Percentiles rank a stretch among this genome's conserved stretches.
These are phyloP conservation scores for Silene noctiflora DNA, from an alignment of 179 eudicot species.

Conservation along the genomic window DNA sequence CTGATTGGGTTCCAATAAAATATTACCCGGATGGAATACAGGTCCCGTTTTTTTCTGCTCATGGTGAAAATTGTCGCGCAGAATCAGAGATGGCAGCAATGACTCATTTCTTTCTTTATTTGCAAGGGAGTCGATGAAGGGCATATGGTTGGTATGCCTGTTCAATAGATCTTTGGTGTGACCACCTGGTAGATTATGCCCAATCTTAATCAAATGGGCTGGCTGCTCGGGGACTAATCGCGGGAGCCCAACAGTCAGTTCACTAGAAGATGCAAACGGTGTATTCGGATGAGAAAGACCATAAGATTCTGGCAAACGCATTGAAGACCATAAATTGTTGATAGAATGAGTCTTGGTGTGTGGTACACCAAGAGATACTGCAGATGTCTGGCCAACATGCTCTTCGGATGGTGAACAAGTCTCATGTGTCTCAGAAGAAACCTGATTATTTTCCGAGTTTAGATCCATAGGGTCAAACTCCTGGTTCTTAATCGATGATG, in stretches of 20 bases:
- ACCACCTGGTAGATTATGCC: constrained; percentile 38
- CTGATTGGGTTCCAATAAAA: constrained; percentile 43
- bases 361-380: constrained; percentile 29
- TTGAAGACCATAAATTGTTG: constrained; percentile 10
- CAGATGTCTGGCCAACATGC: constrained; percentile 25
- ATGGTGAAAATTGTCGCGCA: constrained; percentile 44
- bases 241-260: constrained; percentile 39
- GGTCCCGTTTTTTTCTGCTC: constrained; percentile 47
- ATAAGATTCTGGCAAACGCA: constrained; percentile 45
- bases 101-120: constrained; percentile 52
- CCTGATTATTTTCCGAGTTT: constrained; percentile 33
- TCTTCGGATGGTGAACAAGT: constrained; percentile 18
- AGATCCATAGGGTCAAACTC: constrained; percentile 41
- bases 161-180: constrained; percentile 42
- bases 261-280: constrained; percentile 36
- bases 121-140: constrained; percentile 47
- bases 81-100: constrained; percentile 47
- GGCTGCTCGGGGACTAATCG: constrained; percentile 37
- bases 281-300: constrained; percentile 36
- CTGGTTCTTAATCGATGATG: constrained; percentile 21
- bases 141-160: constrained; percentile 38
- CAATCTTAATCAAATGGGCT: constrained; percentile 42
- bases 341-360: too few species aligned
- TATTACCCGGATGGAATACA: constrained; percentile 40
- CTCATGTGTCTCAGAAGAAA: constrained; percentile 25